These are phyloP conservation scores for Vigna radiata DNA, from an alignment of 306 rosid genomes.

Conservation along the genomic window DNA sequence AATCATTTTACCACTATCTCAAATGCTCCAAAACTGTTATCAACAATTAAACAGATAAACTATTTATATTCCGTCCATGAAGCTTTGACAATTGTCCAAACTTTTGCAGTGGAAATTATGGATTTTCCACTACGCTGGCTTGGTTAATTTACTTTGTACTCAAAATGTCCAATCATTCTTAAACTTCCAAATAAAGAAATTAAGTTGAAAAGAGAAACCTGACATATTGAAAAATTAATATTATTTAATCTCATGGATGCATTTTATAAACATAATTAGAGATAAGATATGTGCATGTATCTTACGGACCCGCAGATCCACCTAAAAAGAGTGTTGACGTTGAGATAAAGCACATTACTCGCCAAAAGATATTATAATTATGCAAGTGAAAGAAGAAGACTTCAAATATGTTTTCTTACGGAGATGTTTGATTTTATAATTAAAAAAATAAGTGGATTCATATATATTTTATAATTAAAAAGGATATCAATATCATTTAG, in stretches of 20 bases:
- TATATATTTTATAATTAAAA: no score
- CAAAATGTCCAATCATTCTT: neutral
- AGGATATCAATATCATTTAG: no score
- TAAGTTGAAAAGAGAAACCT: no score
- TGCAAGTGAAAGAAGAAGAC: neutral
- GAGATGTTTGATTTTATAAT: no score
- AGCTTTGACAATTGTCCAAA: conserved; percentile 25
- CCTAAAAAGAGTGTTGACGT: conserved; percentile 44
- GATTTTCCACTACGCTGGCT: conserved; percentile 26
- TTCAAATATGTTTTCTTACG: no score
- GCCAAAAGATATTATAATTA: neutral
- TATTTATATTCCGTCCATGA: neutral
- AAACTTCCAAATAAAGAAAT: conserved; percentile 43
- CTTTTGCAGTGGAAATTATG: conserved; percentile 33
- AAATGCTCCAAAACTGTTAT: conserved; percentile 10
- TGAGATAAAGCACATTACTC: conserved; percentile 29
- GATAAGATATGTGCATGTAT: conserved; percentile 8
- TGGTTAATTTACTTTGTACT: neutral
- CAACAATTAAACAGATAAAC: neutral
- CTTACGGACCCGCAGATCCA: conserved; percentile 58
- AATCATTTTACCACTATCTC: conserved; percentile 24
- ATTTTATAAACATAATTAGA: neutral
- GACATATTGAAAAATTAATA: no score
- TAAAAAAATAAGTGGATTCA: no score
- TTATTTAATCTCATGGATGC: no score